A percentile compares a stretch with the other conserved stretches of the same genome.
phyloP scores from a whole-genome alignment of 176 grass and related monocot genomes.

The Aegilops bicornis region DNA sequence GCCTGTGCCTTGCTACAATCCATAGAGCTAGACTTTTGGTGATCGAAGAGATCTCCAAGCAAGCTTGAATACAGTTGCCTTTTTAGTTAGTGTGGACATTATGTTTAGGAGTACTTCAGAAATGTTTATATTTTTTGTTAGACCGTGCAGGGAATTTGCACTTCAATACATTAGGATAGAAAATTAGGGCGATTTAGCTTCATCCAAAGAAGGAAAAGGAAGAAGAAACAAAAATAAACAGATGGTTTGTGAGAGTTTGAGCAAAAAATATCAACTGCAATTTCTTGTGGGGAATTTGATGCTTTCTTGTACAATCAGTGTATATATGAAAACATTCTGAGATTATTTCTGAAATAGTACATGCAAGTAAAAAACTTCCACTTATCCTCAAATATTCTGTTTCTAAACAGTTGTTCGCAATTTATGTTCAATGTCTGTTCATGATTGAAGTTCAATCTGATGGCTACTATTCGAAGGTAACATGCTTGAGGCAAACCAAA shows the following conservation, averaged over 20 bases:
- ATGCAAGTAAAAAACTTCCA: background rate
- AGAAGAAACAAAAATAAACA: background rate
- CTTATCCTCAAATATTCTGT: background rate
- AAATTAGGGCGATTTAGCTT: background rate
- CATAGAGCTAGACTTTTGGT: slow-evolving; percentile 48
- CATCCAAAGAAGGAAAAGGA: background rate
- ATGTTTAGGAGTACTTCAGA: slow-evolving; percentile 15
- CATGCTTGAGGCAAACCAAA: background rate
- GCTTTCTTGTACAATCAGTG: background rate
- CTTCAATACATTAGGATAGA: background rate
- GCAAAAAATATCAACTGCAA: background rate
- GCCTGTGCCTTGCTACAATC: slow-evolving; percentile 48
- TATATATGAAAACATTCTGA: slow-evolving; percentile 6
- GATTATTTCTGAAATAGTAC: background rate
- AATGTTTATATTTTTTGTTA: background rate
- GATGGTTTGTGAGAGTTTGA: background rate
- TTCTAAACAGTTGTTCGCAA: background rate
- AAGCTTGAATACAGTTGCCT: background rate
- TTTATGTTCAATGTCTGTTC: background rate
- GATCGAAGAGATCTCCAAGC: slow-evolving; percentile 31
- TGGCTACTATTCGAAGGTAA: background rate
- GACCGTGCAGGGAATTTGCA: background rate
- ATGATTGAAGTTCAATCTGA: background rate
- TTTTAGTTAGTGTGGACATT: background rate
- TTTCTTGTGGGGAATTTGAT: background rate